Evolutionary conservation across 352 stramenopile genomes (phyloP), one percentile per base, ranked within the genome.

Genomic region (Phytophthora cryptogea): DNA sequence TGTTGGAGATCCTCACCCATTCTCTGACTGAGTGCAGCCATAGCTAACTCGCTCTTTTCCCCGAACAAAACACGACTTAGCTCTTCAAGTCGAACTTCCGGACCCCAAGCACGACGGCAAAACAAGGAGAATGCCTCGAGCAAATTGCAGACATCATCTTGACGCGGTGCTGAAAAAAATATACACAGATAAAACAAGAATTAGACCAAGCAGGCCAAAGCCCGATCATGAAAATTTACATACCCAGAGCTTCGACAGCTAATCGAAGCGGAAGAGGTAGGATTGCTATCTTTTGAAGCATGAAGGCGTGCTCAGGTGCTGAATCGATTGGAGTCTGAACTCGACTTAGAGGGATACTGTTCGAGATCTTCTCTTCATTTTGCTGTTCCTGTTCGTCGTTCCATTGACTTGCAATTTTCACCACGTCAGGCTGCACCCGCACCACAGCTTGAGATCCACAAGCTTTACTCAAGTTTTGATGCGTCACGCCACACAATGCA

Each of bases 401-500:
- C 64, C 64, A 72, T 23, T 44, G 59, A 49, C 20, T 54, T 20
- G 59, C 42, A 40, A 78, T 68, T 32, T 63, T 67, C 5, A 31
- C 31, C 8, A 78, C 58, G 27, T 74, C 46, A 13, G 70, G 69
- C 27, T 65, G 65, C 26, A 72, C 49, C 16, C 70, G 61, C 46
- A 78, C 33, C 11, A 88, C 74, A 8, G 74, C 65, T 48, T 54
- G 49, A 3, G 63, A 72, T 14, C 76, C 72, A 36, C 74, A 84
- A 9, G 66, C 45, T 52, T 89, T 89, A n/a, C 49, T 68, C 40
- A 90, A 46, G 41, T 46, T 72, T 31, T 86, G 70, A 5, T 58
- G 23, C 2, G 67, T 66, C 4, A 70, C 66, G 20, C 78, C 80
- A 28, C 78, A 81, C 14, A 90, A 47, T 9, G 59, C 43, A 47